Evolutionary conservation across 2,329 filamentous ascomycete genomes (phyloP).

Genomic region (Cladosporium halotolerans): DNA sequence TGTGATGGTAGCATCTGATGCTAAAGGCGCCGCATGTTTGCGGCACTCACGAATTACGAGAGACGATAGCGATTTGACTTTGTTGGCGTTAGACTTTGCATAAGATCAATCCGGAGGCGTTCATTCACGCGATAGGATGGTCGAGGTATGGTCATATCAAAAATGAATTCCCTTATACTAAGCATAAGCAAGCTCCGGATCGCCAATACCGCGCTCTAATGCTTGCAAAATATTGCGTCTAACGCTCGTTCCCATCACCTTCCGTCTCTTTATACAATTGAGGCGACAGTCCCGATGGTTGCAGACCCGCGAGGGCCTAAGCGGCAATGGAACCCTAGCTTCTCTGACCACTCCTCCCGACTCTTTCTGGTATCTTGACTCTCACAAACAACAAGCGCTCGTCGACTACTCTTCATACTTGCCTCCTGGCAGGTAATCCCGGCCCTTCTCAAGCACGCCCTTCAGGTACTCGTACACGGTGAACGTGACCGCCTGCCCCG

Average conservation of each 20-base stretch:
- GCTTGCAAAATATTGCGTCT: too few species aligned
- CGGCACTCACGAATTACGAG: background rate
- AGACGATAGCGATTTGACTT: background rate
- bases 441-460: constrained; percentile 41
- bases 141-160: too few species aligned
- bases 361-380: background rate
- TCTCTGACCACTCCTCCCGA: background rate
- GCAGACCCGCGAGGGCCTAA: too few species aligned
- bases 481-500: constrained; percentile 78
- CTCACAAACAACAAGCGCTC: background rate
- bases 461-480: constrained; percentile 51
- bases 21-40: background rate
- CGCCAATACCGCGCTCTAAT: background rate
- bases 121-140: too few species aligned
- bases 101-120: too few species aligned
- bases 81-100: background rate
- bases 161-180: too few species aligned
- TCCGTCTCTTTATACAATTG: too few species aligned
- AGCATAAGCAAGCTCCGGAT: too few species aligned
- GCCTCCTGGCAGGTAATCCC: constrained; percentile 42
- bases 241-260: too few species aligned
- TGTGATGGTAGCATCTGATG: background rate
- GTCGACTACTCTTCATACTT: constrained; percentile 43
- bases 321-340: background rate
- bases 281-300: too few species aligned